Percentiles rank a stretch among this genome's conserved stretches.
These are phyloP conservation scores for Neofusicoccum cordaticola DNA, from an alignment of 2,329 filamentous ascomycete genomes.

Conservation along the genomic window DNA sequence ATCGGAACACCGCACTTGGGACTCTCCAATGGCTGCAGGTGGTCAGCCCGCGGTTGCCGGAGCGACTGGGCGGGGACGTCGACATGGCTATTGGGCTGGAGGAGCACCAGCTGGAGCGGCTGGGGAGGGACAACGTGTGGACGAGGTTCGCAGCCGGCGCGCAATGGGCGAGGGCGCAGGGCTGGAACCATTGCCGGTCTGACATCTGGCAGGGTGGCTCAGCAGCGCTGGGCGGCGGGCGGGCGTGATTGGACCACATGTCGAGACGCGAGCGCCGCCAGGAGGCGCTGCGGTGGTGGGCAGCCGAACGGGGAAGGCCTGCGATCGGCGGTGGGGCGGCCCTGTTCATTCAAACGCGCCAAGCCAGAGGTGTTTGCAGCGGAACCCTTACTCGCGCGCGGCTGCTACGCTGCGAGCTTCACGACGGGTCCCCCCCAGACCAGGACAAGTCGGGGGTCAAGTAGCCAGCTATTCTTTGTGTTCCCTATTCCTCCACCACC, in stretches of 20 bases:
- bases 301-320: neutral
- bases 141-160: neutral
- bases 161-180: neutral
- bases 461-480: slow-evolving; percentile 11
- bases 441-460: slow-evolving; percentile 9
- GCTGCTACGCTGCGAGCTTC: slow-evolving; percentile 5
- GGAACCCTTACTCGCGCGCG: slow-evolving; percentile 11
- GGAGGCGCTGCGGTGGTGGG: neutral
- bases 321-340: slow-evolving; percentile 7
- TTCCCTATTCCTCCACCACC: neutral
- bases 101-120: neutral
- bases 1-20: neutral
- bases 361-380: slow-evolving; percentile 8
- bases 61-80: neutral
- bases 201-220: slow-evolving; percentile 10
- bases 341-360: neutral
- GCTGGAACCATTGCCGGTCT: slow-evolving; percentile 3
- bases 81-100: neutral
- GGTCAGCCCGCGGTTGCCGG: neutral
- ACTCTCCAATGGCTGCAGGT: neutral
- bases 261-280: neutral
- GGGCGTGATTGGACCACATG: neutral
- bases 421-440: slow-evolving; percentile 15
- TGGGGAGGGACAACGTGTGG: neutral
- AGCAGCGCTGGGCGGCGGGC: neutral